These are phyloP conservation scores for Tothia fuscella DNA, from an alignment of 2,329 filamentous ascomycete genomes.

Conservation along the genomic window DNA sequence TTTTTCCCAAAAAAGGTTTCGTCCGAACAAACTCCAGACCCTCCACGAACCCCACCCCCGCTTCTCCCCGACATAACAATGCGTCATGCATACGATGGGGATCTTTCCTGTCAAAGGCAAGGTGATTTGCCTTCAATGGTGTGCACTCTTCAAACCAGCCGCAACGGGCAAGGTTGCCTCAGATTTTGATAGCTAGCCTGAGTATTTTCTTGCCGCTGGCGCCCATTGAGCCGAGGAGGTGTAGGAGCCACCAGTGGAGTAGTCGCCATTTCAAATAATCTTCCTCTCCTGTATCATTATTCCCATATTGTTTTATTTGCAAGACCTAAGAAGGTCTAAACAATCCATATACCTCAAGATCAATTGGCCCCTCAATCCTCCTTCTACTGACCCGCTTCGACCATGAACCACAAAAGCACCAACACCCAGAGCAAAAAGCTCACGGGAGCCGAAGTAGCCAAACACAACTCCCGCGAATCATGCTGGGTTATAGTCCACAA, in stretches of 20 bases:
- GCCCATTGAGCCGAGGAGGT: slow-evolving; percentile 1
- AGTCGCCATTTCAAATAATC: not conserved
- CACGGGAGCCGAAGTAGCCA: slow-evolving; percentile 46
- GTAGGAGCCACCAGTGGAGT: no score
- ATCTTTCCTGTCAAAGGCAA: no score
- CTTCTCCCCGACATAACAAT: no score
- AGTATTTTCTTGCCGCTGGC: not conserved
- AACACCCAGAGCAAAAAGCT: slow-evolving; percentile 20
- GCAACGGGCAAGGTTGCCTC: no score
- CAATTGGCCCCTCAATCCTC: not conserved
- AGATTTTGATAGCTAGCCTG: no score
- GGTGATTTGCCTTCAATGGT: no score
- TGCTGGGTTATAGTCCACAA: slow-evolving; percentile 90
- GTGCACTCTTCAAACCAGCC: no score
- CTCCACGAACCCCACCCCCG: no score
- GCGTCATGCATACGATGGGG: no score
- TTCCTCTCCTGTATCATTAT: not conserved
- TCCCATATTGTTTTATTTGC: not conserved
- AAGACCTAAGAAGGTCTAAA: not conserved
- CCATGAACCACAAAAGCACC: slow-evolving; percentile 2
- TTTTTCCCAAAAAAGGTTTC: no score
- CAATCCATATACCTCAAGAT: not conserved
- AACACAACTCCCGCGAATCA: slow-evolving; percentile 71
- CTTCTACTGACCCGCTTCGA: not conserved
- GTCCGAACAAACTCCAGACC: no score